Evolutionary conservation across 306 rosid species (phyloP).

Genomic region (Elaeagnus macrophylla): DNA sequence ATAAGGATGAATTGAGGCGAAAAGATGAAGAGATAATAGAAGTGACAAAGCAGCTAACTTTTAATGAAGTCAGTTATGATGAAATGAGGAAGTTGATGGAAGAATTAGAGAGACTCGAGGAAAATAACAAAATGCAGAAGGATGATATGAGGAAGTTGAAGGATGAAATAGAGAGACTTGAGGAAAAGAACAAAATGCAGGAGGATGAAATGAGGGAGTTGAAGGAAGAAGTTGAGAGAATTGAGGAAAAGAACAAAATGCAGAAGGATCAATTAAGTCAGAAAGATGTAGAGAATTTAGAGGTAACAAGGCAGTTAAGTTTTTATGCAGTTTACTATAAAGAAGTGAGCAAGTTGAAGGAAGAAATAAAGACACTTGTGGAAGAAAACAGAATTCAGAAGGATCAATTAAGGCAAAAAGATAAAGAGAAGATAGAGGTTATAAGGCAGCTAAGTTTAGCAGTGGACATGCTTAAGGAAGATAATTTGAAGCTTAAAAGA

Average conservation of each 20-base stretch:
- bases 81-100: no score
- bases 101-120: no score
- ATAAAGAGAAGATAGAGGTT: constrained; percentile 67
- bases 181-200: constrained; percentile 37
- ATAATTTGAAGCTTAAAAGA: constrained; percentile 50
- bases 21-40: constrained; percentile 73
- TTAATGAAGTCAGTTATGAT: constrained; percentile 1
- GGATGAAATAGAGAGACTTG: constrained; percentile 36
- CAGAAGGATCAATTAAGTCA: constrained; percentile 19
- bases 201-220: no score
- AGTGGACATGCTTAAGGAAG: constrained; percentile 57
- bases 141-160: constrained; percentile 33
- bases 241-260: no score
- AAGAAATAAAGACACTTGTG: constrained; percentile 33
- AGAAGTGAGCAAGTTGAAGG: constrained; percentile 36
- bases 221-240: no score
- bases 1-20: not conserved
- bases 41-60: constrained; percentile 64
- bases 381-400: constrained; percentile 39
- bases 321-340: constrained; percentile 2
- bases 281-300: not conserved
- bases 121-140: no score
- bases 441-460: constrained; percentile 70
- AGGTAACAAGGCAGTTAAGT: constrained; percentile 39
- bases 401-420: constrained; percentile 45